phyloP scores from a whole-genome alignment of 2,329 filamentous ascomycete species.

The Scleromitrula shiraiana region DNA sequence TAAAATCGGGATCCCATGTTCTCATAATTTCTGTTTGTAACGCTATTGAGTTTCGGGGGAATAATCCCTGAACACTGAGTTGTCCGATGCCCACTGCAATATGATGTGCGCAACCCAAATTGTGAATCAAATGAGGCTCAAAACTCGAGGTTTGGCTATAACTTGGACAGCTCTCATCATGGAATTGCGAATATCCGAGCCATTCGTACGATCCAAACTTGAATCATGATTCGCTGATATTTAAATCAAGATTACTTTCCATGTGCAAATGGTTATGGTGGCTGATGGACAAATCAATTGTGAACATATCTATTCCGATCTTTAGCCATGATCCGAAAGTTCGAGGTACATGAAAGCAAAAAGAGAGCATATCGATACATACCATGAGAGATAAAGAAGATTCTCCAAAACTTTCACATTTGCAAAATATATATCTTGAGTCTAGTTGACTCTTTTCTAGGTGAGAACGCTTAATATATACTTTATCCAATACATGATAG shows the following conservation, averaged over 20 bases:
- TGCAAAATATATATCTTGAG: background rate
- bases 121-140: slow-evolving; percentile 6
- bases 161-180: background rate
- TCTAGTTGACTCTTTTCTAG: background rate
- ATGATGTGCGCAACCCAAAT: background rate
- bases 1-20: background rate
- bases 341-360: slow-evolving; percentile 10
- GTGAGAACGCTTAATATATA: slow-evolving; percentile 20
- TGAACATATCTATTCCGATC: slow-evolving; percentile 15
- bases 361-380: background rate
- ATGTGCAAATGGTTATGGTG: slow-evolving; percentile 17
- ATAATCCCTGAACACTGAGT: background rate
- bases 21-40: background rate
- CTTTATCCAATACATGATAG: background rate
- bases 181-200: background rate
- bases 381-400: background rate
- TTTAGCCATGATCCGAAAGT: slow-evolving; percentile 22
- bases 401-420: background rate
- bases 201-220: background rate
- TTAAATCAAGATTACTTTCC: slow-evolving; percentile 5
- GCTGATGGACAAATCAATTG: slow-evolving; percentile 19
- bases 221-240: slow-evolving; percentile 14
- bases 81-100: background rate
- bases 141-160: slow-evolving; percentile 2
- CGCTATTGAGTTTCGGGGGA: background rate